These are phyloP conservation scores for Rugosomyces carneus DNA, from an alignment of 1,284 basidiomycete species.

Conservation along the genomic window DNA sequence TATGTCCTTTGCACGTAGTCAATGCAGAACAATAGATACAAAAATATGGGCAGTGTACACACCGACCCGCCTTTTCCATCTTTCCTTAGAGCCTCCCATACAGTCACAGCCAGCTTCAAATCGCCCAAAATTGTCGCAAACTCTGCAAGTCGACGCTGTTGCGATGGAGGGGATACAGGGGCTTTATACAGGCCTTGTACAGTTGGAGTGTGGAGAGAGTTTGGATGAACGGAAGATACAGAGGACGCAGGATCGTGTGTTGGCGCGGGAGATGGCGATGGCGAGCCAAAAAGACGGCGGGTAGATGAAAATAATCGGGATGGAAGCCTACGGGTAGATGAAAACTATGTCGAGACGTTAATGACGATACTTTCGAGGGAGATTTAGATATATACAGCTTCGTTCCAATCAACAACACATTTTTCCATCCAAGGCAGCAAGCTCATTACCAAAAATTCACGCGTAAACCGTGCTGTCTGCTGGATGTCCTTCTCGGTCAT, in stretches of 20 bases:
- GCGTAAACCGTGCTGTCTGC: constrained; percentile 74
- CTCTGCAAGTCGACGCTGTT: constrained; percentile 85
- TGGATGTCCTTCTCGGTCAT: constrained; percentile 77
- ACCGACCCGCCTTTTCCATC: constrained; percentile 76
- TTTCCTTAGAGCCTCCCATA: constrained; percentile 85
- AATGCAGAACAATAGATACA: constrained; percentile 1
- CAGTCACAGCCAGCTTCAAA: constrained; percentile 74
- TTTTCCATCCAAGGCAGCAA: constrained; percentile 97
- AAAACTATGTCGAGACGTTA: constrained; percentile 44
- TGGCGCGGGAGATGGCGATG: constrained; percentile 40
- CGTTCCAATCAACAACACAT: constrained; percentile 90
- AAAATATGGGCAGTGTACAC: constrained; percentile 22
- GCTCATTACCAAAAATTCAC: constrained; percentile 89
- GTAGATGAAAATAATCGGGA: constrained; percentile 85
- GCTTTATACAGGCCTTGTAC: constrained; percentile 11
- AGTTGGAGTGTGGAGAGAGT: constrained; percentile 30
- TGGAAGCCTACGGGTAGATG: constrained; percentile 76
- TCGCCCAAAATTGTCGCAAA: constrained; percentile 93
- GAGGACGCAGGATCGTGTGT: constrained; percentile 38
- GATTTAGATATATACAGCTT: constrained; percentile 48
- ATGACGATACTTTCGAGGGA: constrained; percentile 1
- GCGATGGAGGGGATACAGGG: constrained; percentile 43
- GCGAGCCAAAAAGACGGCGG: constrained; percentile 80
- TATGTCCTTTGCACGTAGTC: constrained; percentile 48
- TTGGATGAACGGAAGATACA: constrained; percentile 37